Evolutionary conservation across 2,329 filamentous ascomycete genomes (phyloP), one percentile per base, ranked within the genome.

Genomic region (Ploettnerulaceae sp.): DNA sequence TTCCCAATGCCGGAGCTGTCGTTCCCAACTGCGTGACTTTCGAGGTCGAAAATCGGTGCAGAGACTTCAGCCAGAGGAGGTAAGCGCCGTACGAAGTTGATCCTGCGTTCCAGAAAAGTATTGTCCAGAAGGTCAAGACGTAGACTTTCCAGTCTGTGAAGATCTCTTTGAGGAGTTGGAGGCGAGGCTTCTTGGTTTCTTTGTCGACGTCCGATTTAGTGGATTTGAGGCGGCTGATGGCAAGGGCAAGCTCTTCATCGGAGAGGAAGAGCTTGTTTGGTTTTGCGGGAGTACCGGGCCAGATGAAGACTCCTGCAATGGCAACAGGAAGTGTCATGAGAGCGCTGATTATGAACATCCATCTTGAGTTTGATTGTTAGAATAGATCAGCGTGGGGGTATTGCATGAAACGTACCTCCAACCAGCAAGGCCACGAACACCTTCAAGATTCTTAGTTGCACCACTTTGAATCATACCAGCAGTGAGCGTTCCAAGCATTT

Each of bases 41-140:
- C 1, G 71, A 62, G 0, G 65, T 65, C 0, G 68, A 66, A 56
- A 70, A 79, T 2, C 72, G 66, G 1, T 69, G 60, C 11, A 80
- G 56, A 45, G 71, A 75, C 61, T 80, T 80, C 36, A 81, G 64
- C 77, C 77, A 81, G 0, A 82, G 66, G 2, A 79, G 58, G 48
- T 74, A 81, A 0, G 69, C 71, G 2, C 74, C 76, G 1, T 69
- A 65, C 5, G 60, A 67, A 1, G 69, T 70, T 36, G 75, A 71
- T n/a, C 69, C 61, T 4, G 69, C 67, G 48, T 79, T 79, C 73
- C 74, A 81, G 62, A 81, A 81, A 18, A 81, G 66, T 4, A 76
- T 66, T 36, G 77, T 71, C 22, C 76, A 65, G 1, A 73, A 49
- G 0, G 78, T 61, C 7, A 81, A 61, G 0, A 69, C 63, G 67